A percentile compares a stretch with the other conserved stretches of the same genome.
Conservation (phyloP, 139 green algal species). For the Nannochloris sp. region DNA sequence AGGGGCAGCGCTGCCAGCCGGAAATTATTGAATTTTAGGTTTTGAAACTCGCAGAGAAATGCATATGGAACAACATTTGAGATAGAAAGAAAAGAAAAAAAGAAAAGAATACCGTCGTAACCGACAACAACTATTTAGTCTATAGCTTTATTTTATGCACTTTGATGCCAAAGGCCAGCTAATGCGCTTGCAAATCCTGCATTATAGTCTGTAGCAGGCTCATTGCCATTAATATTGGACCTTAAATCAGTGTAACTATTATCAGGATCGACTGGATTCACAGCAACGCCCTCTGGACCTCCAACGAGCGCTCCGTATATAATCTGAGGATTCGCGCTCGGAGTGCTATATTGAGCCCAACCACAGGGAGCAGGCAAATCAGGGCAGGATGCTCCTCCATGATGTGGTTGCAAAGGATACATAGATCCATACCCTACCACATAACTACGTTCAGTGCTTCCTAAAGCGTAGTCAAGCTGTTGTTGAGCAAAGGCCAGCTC, state of each 20-base stretch:
- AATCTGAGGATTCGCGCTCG: background rate
- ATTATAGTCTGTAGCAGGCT: conserved; percentile 45
- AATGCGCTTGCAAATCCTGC: conserved; percentile 22
- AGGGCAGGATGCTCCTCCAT: conserved; percentile 35
- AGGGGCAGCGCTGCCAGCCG: no score
- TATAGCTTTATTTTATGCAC: no score
- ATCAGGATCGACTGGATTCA: conserved; percentile 8
- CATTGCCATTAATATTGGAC: conserved; percentile 27
- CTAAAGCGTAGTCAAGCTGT: conserved; percentile 42
- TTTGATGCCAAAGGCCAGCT: conserved; percentile 10
- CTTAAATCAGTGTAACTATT: conserved; percentile 25
- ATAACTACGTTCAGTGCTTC: conserved; percentile 19
- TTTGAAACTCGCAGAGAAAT: no score
- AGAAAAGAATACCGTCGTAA: no score
- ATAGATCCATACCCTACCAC: conserved; percentile 27
- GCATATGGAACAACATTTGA: no score
- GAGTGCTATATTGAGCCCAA: background rate
- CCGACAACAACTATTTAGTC: no score
- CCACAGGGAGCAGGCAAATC: conserved; percentile 6
- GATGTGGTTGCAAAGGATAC: conserved; percentile 26
- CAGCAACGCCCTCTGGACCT: background rate
- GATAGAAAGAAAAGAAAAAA: no score
- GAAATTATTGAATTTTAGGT: no score
- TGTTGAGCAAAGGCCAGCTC: conserved; percentile 3
- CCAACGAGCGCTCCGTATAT: conserved; percentile 29